These are phyloP conservation scores for Aaosphaeria pasadenensis DNA, from an alignment of 2,329 filamentous ascomycete genomes.

Conservation along the genomic window DNA sequence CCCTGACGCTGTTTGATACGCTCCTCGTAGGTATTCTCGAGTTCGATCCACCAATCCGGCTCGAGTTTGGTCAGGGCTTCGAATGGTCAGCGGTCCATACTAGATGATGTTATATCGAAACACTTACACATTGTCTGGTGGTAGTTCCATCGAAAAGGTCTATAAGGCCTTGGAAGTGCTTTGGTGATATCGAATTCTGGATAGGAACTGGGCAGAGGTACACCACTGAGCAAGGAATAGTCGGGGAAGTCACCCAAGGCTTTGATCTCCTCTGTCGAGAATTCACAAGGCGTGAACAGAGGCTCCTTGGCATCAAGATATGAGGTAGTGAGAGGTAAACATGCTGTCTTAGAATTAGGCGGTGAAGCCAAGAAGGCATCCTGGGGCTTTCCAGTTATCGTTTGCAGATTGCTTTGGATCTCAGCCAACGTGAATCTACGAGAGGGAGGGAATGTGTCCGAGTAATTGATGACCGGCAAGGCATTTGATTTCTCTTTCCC, in stretches of 20 bases:
- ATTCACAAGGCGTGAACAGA: slow-evolving; percentile 63
- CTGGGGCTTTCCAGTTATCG: slow-evolving; percentile 21
- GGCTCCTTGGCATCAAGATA: slow-evolving; percentile 24
- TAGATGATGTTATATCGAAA: neutral
- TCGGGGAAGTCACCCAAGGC: slow-evolving; percentile 74
- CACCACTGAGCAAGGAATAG: slow-evolving; percentile 71
- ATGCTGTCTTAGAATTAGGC: slow-evolving; percentile 18
- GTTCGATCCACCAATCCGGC: slow-evolving; percentile 83
- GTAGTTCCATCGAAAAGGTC: slow-evolving; percentile 80
- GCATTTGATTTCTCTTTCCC: slow-evolving; percentile 39
- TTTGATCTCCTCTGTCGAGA: slow-evolving; percentile 67
- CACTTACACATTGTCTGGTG: slow-evolving; percentile 87
- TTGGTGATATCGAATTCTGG: slow-evolving; percentile 64
- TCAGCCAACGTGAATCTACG: slow-evolving; percentile 46
- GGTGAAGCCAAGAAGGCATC: slow-evolving; percentile 18
- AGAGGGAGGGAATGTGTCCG: slow-evolving; percentile 52
- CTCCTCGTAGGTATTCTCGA: slow-evolving; percentile 68
- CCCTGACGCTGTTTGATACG: slow-evolving; percentile 67
- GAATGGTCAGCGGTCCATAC: neutral
- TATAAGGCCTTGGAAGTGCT: slow-evolving; percentile 70
- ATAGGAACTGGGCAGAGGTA: slow-evolving; percentile 66
- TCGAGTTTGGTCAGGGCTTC: slow-evolving; percentile 75
- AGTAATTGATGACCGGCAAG: slow-evolving; percentile 38
- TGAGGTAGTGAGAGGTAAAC: slow-evolving; percentile 22
- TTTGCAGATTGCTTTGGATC: slow-evolving; percentile 19